Evolutionary conservation across 352 stramenopile genomes (phyloP).

Genomic region (Phytophthora pistaciae): DNA sequence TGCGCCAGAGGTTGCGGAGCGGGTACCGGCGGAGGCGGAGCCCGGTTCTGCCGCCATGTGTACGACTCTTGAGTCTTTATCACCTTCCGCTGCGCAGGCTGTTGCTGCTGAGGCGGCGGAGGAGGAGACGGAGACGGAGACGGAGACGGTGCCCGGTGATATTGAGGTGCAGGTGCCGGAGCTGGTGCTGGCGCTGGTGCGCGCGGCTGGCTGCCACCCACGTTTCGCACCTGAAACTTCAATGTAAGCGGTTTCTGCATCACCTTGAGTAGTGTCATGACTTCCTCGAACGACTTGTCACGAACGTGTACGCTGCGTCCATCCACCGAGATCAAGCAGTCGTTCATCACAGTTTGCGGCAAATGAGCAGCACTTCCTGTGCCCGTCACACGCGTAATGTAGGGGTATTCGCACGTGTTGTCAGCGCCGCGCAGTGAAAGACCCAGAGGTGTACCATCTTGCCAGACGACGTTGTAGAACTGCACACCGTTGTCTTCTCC

Average conservation of each 20-base stretch:
- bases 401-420: slow-evolving; percentile 80
- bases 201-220: slow-evolving; percentile 27
- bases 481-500: slow-evolving; percentile 52
- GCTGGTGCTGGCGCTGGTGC: slow-evolving; percentile 24
- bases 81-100: slow-evolving; percentile 38
- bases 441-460: slow-evolving; percentile 76
- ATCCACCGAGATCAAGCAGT: slow-evolving; percentile 82
- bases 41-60: slow-evolving; percentile 69
- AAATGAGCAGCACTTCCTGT: slow-evolving; percentile 83
- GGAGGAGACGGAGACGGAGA: slow-evolving; percentile 17
- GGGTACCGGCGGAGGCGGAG: slow-evolving; percentile 37
- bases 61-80: slow-evolving; percentile 66
- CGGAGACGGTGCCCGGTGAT: slow-evolving; percentile 36
- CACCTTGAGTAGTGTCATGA: slow-evolving; percentile 89
- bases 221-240: slow-evolving; percentile 79
- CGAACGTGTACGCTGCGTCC: slow-evolving; percentile 82
- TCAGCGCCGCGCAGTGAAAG: slow-evolving; percentile 83
- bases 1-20: slow-evolving; percentile 36
- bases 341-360: slow-evolving; percentile 77
- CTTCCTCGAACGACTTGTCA: slow-evolving; percentile 88
- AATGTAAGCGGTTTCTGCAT: slow-evolving; percentile 89
- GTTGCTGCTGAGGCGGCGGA: slow-evolving; percentile 6
- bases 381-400: slow-evolving; percentile 89
- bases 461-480: slow-evolving; percentile 89
- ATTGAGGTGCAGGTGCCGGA: slow-evolving; percentile 23